Evolutionary conservation across 805 yeast genomes (phyloP), one percentile per base, ranked within the genome.

Genomic region (Saccharomycopsis amapae): DNA sequence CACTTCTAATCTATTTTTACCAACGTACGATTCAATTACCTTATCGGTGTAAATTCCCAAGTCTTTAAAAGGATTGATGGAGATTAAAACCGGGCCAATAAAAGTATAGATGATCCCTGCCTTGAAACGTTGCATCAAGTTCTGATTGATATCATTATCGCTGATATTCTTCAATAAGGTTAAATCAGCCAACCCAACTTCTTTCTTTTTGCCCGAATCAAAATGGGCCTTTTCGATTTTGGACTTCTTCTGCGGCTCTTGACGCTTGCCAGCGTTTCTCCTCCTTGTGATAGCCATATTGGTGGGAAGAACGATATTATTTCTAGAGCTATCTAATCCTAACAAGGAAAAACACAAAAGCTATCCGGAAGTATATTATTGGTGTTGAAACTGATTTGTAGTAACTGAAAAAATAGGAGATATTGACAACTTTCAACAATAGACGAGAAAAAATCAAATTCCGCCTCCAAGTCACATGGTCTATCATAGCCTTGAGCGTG

Each of bases 181-280:
- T 58, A 93, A 71, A 64, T 93, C 99, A 36, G 95, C 82, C 6
- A 93, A 97, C 44, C 99, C 99, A n/a, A 93, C 97, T 64, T 93
- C 97, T 62, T 88, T 86, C 73, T 86, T 86, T 67, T 88, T 88
- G 44, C 79, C 68, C 28, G 82, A 65, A 56, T 93, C 97, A 61
- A 88, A 93, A 41, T 87, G 83, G 12, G 97, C 97, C 69, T 90
- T 90, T 60, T 85, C 79, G 46, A 85, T 79, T 33, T 67, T 80
- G 19, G 75, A 79, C 53, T 76, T 71, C 54, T 76, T 71, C 57
- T 74, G 75, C 38, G 76, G 75, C 32, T 79, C 85, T 55, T 68
- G 76, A 55, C 60, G 75, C 57, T 61, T 71, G 42, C 67, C 67
- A 26, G 67, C 66, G 53, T 70, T 78, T 60, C 67, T 70, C 60